Evolutionary conservation across 331 rosid species (phyloP).

Genomic region (Dryas integrifolia): DNA sequence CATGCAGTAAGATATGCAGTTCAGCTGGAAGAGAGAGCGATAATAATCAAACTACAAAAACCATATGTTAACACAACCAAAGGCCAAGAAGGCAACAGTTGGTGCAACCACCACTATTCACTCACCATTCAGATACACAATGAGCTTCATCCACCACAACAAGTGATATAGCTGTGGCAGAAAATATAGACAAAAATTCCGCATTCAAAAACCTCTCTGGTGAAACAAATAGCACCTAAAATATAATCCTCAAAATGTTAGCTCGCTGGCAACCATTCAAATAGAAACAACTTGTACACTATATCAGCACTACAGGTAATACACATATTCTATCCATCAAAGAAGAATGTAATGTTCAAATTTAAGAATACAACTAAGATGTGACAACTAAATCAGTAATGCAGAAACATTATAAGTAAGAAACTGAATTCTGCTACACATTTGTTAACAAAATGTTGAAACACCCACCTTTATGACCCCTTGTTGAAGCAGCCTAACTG

Average conservation of each 20-base stretch:
- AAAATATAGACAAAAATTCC: conserved; percentile 65
- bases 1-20: conserved; percentile 5
- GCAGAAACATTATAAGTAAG: background rate
- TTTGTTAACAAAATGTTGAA: background rate
- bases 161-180: conserved; percentile 53
- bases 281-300: background rate
- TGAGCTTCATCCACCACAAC: conserved; percentile 96
- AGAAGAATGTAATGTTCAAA: background rate
- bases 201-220: conserved; percentile 91
- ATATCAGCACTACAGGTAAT: background rate
- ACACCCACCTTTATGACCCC: conserved; percentile 64
- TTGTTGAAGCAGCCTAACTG: conserved; percentile 58
- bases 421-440: background rate
- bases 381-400: background rate
- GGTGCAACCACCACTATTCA: background rate
- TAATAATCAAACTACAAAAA: conserved; percentile 4
- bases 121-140: conserved; percentile 96
- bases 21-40: conserved; percentile 22
- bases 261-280: conserved; percentile 13
- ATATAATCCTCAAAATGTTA: conserved; percentile 22
- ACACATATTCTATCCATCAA: background rate
- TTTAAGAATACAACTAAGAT: background rate
- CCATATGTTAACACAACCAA: conserved; percentile 11
- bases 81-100: background rate
- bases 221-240: conserved; percentile 87